A percentile compares a stretch with the other conserved stretches of the same genome.
phyloP scores from a whole-genome alignment of 2,329 filamentous ascomycete genomes.

The Ciborinia camelliae region DNA sequence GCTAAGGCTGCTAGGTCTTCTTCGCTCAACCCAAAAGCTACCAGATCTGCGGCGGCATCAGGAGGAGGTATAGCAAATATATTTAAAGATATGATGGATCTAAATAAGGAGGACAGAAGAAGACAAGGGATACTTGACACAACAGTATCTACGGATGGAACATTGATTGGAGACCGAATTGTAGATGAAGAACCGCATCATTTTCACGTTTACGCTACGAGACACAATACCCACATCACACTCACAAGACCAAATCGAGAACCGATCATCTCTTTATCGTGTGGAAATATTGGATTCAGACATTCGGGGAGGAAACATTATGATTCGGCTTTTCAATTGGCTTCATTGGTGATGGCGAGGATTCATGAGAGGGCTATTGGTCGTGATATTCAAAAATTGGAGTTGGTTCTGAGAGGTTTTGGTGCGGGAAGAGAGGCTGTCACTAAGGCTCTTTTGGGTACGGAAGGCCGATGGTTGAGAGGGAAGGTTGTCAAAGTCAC shows the following conservation, averaged over 20 bases:
- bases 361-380: conserved; percentile 80
- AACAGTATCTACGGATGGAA: conserved; percentile 20
- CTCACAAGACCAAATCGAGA: conserved; percentile 78
- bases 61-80: neutral
- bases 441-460: conserved; percentile 82
- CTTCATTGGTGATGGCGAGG: conserved; percentile 76
- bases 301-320: conserved; percentile 78
- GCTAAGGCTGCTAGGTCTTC: neutral
- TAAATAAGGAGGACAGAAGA: neutral
- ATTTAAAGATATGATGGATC: neutral
- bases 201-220: conserved; percentile 80
- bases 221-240: conserved; percentile 95
- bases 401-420: conserved; percentile 81
- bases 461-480: conserved; percentile 74
- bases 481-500: conserved; percentile 74
- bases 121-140: neutral
- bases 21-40: conserved; percentile 15
- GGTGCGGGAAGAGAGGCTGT: conserved; percentile 84
- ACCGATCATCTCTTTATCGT: conserved; percentile 73
- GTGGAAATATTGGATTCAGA: conserved; percentile 87
- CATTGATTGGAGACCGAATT: conserved; percentile 26
- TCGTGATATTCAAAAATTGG: conserved; percentile 70
- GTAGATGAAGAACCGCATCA: conserved; percentile 66
- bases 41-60: neutral
- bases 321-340: conserved; percentile 89